phyloP scores from a whole-genome alignment of 768 basidiomycete genomes.

The Mycena alexandri region DNA sequence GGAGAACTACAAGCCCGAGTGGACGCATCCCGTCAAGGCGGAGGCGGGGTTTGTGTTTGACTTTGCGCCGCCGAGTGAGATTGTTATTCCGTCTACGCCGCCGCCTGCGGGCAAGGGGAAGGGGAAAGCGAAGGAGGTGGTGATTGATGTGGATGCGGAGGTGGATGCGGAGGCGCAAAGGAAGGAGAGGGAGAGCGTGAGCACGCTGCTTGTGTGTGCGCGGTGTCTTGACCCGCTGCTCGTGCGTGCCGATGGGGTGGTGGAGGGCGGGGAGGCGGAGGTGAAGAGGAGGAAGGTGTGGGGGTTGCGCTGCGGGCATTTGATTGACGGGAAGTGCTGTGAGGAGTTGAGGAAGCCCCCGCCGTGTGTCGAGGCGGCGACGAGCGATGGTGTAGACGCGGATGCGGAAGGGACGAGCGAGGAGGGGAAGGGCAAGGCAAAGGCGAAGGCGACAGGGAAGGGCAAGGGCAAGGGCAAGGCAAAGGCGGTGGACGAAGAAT shows the following conservation, averaged over 20 bases:
- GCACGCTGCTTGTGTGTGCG: conserved; percentile 73
- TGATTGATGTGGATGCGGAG: conserved; percentile 64
- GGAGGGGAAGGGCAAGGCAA: conserved; percentile 33
- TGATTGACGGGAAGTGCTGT: conserved; percentile 84
- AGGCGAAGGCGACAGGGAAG: conserved; percentile 30
- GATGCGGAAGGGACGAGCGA: not conserved
- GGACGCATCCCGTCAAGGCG: conserved; percentile 72
- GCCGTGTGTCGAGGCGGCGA: conserved; percentile 9
- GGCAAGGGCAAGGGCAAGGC: conserved; percentile 60
- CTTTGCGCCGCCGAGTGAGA: conserved; percentile 64
- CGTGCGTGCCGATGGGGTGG: conserved; percentile 62
- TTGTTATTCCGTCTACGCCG: conserved; percentile 18
- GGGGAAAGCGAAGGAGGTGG: conserved; percentile 32
- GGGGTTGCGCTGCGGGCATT: conserved; percentile 82
- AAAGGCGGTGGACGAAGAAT: conserved; percentile 44
- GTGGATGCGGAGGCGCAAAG: conserved; percentile 50
- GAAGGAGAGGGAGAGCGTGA: conserved; percentile 44
- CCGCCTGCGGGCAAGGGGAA: conserved; percentile 37
- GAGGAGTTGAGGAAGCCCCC: conserved; percentile 66
- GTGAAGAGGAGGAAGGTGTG: conserved; percentile 66
- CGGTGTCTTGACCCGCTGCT: conserved; percentile 75
- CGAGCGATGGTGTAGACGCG: not conserved
- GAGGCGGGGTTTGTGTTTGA: conserved; percentile 77
- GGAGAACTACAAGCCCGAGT: conserved; percentile 65
- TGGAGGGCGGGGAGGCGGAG: conserved; percentile 56